phyloP scores from a whole-genome alignment of 106 monocot species.

The Dioscorea alata region DNA sequence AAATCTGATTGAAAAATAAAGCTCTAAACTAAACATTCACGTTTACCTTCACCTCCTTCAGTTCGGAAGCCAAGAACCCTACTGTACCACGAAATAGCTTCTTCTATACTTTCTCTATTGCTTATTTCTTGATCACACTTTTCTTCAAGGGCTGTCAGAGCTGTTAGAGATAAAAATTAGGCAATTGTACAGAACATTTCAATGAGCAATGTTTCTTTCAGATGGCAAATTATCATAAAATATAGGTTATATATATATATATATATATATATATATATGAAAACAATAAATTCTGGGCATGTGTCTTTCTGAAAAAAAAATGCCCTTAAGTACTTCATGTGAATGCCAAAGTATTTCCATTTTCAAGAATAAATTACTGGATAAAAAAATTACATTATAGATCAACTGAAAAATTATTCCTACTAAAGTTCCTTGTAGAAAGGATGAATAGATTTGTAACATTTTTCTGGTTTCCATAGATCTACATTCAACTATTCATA shows the following conservation, averaged over 20 bases:
- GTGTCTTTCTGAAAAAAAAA: too few relatives aligned
- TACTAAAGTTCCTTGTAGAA: too few relatives aligned
- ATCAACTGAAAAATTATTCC: too few relatives aligned
- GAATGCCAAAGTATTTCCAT: too few relatives aligned
- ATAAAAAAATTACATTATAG: too few relatives aligned
- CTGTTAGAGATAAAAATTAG: slow-evolving; percentile 9
- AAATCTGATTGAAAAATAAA: not conserved
- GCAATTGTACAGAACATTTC: not conserved
- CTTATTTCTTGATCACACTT: slow-evolving; percentile 25
- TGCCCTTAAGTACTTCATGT: too few relatives aligned
- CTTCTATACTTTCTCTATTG: slow-evolving; percentile 29
- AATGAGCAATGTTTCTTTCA: not conserved
- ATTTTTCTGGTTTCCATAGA: too few relatives aligned
- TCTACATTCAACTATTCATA: too few relatives aligned
- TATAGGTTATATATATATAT: not conserved
- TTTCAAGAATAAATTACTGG: too few relatives aligned
- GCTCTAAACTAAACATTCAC: not conserved
- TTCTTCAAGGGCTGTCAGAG: slow-evolving; percentile 31
- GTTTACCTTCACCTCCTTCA: slow-evolving; percentile 68
- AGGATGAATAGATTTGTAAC: too few relatives aligned
- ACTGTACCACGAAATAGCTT: slow-evolving; percentile 58
- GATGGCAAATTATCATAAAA: not conserved
- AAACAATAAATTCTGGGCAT: too few relatives aligned
- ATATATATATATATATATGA: too few relatives aligned
- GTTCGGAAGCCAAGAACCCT: slow-evolving; percentile 61